Evolutionary conservation across 2,329 filamentous ascomycete species (phyloP).

Genomic region (Claviceps humidiphila): DNA sequence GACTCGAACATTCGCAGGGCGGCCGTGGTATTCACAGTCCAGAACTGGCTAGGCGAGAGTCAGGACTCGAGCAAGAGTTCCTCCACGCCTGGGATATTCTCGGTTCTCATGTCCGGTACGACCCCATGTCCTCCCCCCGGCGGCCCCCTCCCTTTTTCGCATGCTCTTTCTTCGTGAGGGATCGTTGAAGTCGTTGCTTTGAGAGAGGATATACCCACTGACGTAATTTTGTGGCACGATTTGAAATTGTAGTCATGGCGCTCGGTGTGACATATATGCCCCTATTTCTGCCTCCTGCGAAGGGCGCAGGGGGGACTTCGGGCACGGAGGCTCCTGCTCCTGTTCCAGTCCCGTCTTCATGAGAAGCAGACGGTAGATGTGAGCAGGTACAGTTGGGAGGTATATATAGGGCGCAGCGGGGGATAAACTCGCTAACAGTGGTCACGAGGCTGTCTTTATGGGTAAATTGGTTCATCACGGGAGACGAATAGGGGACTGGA

Average conservation of each 20-base stretch:
- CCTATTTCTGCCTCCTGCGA: conserved; percentile 32
- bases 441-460: too few species aligned
- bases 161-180: too few species aligned
- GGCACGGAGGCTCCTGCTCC: conserved; percentile 20
- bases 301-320: conserved; percentile 16
- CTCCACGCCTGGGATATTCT: conserved; percentile 56
- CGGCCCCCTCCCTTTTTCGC: not conserved
- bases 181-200: too few species aligned
- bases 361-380: conserved; percentile 1
- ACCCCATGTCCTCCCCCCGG: too few species aligned
- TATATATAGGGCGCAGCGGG: too few species aligned
- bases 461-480: too few species aligned
- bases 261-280: conserved; percentile 39
- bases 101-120: conserved; percentile 66
- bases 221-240: too few species aligned
- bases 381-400: not conserved
- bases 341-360: conserved; percentile 8
- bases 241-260: conserved; percentile 38
- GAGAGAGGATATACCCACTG: too few species aligned
- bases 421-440: too few species aligned
- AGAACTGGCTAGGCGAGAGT: conserved; percentile 67
- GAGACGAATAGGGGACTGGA: too few species aligned
- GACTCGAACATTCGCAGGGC: conserved; percentile 33
- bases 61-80: conserved; percentile 50
- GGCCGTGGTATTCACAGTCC: conserved; percentile 58